phyloP scores from a whole-genome alignment of 225 moss, liverwort and hornwort species.

The Climacium dendroides region DNA sequence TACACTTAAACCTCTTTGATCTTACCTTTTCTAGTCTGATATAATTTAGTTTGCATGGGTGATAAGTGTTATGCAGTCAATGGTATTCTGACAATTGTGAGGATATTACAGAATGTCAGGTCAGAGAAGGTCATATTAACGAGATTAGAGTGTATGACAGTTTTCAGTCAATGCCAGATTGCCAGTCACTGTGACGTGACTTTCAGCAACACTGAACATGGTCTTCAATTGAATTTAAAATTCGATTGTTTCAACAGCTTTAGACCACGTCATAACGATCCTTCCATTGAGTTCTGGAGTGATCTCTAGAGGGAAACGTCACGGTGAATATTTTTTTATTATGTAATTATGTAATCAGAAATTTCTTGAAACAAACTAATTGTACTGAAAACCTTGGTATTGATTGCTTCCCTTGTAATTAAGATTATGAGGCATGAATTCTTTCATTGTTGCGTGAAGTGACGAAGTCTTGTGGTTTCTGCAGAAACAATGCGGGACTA shows the following conservation, averaged over 20 bases:
- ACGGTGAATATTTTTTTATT: no score
- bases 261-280: not conserved
- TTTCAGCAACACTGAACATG: not conserved
- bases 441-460: not conserved
- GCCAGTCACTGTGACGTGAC: not conserved
- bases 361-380: not conserved
- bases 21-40: not conserved
- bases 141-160: not conserved
- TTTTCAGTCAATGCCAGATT: not conserved
- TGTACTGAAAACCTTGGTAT: not conserved
- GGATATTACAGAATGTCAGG: not conserved
- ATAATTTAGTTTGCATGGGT: not conserved
- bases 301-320: not conserved
- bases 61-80: not conserved
- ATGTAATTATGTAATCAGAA: not conserved
- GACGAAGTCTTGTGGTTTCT: not conserved
- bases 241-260: not conserved
- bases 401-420: not conserved
- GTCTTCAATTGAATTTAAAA: not conserved
- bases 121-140: no score
- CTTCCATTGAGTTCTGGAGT: not conserved
- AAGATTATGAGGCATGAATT: not conserved
- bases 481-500: slow-evolving; percentile 44
- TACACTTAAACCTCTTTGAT: not conserved
- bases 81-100: not conserved